Evolutionary conservation across 2,329 filamentous ascomycete genomes (phyloP), one percentile per base, ranked within the genome.

Genomic region (Aspergillus pseudoglaucus): DNA sequence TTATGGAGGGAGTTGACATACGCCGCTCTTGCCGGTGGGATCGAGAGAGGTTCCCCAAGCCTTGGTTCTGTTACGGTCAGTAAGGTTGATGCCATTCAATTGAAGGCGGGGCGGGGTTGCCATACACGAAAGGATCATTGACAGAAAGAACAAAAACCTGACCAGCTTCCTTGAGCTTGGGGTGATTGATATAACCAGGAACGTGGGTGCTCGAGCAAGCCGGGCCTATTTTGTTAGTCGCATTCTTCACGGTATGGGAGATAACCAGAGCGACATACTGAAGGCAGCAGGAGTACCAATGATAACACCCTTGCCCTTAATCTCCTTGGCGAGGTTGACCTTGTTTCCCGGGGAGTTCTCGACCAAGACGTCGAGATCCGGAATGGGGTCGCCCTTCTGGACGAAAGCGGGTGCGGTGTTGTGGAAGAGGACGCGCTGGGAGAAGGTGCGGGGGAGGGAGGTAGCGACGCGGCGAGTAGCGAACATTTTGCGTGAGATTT

Each of bases 51-150:
- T 80, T 42, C 74, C 83, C 90, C 90, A 96, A 4, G 90, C 90
- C 71, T 94, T 94, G 80, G 90, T 95, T 41, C 88, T 93, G 17
- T 18, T 39, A 18, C 25, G 25, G 25, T 12, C 25, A 30, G 10
- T 30, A 12, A 30, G 25, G 7, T 30, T 53, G n/a, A 32, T 27
- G 8, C 18, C 12, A 44, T 25, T 33, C 23, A 44, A 32, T 17
- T 6, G n/a, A 44, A 30, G 9, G 2, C 25, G 25, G 25, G 9
- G 9, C 10, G 10, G 25, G 25, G 9, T 30, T 12, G 8, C 4
- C 87, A 71, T 76, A 94, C 87, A 95, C 90, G 67, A 96, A 96
- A 17, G 90, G 82, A 67, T 97, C 91, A 66, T 97, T 97, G 65
- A 96, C 90, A 14, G 87, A 84, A 48, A 97, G 83, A 37, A 97